Evolutionary conservation across 805 yeast genomes (phyloP), one percentile per base, ranked within the genome.

Genomic region (Nakazawaea pomicola): DNA sequence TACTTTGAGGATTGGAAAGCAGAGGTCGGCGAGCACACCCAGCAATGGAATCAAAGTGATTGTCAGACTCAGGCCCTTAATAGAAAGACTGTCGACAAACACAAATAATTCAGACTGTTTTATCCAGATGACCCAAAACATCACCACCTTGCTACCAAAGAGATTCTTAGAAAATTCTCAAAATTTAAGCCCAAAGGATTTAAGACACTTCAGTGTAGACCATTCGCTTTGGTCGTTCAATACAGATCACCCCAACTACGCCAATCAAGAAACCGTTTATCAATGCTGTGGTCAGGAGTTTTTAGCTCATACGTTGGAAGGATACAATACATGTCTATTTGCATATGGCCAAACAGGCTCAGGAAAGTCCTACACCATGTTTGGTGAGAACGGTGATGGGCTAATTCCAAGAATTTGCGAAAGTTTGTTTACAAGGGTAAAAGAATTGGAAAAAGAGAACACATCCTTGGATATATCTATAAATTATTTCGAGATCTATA

Each of bases 271-370:
- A 6, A 56, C 56, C 2, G 72, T 83, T 4, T 85, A 80, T 51
- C 53, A 60, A 2, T 56, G 62, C 10, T 65, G 78, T 14, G 95
- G 90, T 0, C 65, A 67, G 9, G 80, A 77, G 31, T 64, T 81
- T 43, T 60, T 85, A 6, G 68, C 72, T 20, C 87, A 78, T 64
- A 68, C 85, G 3, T 56, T 83, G 38, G 74, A 73, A 47, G 95
- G 95, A 2, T 59, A 60, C n/a, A 62, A 64, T 14, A 58, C 58
- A 4, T 56, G 67, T 2, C 55, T 60, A 6, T 40, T 52, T 24
- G 47, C 67, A 61, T 89, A 89, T 61, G 96, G 96, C 4, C 95
- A 87, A 56, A 87, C 95, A 0, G 90, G 85, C 1, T 73, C 93
- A 0, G 95, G 95, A 1, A 86, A 86, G 53, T 79, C 95, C 0